Base-by-base conservation (phyloP, 2,329 filamentous ascomycete species). In the Diaporthe sp. region DNA sequence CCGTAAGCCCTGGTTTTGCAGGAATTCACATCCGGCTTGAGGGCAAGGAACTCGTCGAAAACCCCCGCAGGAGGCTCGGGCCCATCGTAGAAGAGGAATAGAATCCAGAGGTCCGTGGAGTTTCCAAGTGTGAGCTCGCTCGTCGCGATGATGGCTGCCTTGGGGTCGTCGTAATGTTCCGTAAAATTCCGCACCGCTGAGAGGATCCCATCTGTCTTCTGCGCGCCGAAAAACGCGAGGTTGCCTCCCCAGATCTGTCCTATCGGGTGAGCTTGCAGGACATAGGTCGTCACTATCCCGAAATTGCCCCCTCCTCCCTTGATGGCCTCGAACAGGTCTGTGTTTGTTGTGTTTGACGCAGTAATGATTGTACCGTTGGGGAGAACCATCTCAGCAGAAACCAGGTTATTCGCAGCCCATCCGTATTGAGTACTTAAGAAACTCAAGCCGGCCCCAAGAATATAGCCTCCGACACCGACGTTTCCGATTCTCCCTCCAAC, bases 81-180 rank as follows among this genome's bases (percentile, higher is more conserved):
- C 1, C 88, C 91, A 79, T 93, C 89, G 79, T 92, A 92, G 82
- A 91, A 92, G 47, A 91, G 79, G 80, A 92, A 92, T 74, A 93
- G 81, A 73, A 90, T 85, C 88, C 89, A 92, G 27, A 88, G 83
- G 75, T 91, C 84, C 61, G 90, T 77, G 0, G 86, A 73, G 15
- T 84, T 83, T 3, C 84, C 79, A 4, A 82, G 76, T 0, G 85
- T 85, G 22, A 87, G 83, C 77, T 90, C 85, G 3, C 86, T 85
- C 0, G 89, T 92, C 61, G 89, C 80, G 75, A 92, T 92, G 59
- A 92, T 86, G 17, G 86, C 89, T 0, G 90, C 91, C 79, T 91
- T 91, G 74, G 87, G 84, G 77, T 92, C 90, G 0, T 85, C 82
- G 78, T 90, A 89, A 80, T 92, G 84, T 77, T 88, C 85, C 8